Evolutionary conservation across 352 stramenopile genomes (phyloP).

Genomic region (Globisporangium acanthophoron): DNA sequence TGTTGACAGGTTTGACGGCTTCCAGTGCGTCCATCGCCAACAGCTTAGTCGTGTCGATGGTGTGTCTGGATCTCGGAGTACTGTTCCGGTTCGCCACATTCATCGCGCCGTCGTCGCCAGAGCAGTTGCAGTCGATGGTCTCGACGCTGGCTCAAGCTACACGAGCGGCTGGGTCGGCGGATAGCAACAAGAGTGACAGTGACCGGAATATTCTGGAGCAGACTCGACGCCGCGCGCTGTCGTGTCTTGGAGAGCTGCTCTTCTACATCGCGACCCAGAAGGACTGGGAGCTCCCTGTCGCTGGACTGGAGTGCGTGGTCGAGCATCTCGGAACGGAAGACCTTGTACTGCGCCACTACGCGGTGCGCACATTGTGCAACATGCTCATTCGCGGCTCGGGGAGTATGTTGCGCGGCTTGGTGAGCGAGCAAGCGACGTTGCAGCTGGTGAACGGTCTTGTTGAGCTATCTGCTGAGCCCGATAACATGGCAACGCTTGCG

Average conservation of each 20-base stretch:
- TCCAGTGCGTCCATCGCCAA: background rate
- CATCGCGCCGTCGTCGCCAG: constrained; percentile 49
- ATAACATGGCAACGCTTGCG: background rate
- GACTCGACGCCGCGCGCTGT: constrained; percentile 15
- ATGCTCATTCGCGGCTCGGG: constrained; percentile 47
- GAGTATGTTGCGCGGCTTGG: constrained; percentile 22
- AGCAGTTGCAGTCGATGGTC: constrained; percentile 52
- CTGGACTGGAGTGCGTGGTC: constrained; percentile 29
- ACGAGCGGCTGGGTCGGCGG: background rate
- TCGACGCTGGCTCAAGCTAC: constrained; percentile 24
- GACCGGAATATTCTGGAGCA: constrained; percentile 3
- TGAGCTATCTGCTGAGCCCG: constrained; percentile 11
- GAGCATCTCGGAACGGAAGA: constrained; percentile 33
- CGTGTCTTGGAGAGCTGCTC: constrained; percentile 64
- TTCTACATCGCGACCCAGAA: constrained; percentile 73
- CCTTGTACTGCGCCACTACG: constrained; percentile 43
- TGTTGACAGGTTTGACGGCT: constrained; percentile 21
- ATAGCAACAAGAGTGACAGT: background rate
- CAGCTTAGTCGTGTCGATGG: constrained; percentile 26
- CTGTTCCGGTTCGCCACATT: constrained; percentile 71
- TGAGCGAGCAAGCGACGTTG: constrained; percentile 39
- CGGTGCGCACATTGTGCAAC: constrained; percentile 51
- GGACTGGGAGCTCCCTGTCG: constrained; percentile 27
- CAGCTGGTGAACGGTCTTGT: constrained; percentile 26
- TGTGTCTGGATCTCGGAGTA: constrained; percentile 56